Percentiles rank a stretch among this genome's conserved stretches.
Evolutionary conservation across 345 rosid species (phyloP).

Genomic region (Eucalyptus coolabah): DNA sequence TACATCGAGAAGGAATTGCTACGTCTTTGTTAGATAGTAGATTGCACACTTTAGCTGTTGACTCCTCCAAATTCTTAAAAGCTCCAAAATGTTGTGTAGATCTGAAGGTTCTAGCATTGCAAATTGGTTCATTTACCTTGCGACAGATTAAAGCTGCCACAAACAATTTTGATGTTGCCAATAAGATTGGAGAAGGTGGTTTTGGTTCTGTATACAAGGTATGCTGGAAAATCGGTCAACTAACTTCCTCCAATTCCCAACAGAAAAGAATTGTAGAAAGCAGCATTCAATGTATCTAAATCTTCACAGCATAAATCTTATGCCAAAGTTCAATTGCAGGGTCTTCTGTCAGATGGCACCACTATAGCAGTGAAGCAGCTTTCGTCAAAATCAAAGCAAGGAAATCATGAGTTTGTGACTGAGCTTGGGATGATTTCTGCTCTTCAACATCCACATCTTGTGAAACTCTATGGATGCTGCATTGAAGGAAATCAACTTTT

Average conservation of each 20-base stretch:
- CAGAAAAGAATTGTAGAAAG: background rate
- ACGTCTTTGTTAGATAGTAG: background rate
- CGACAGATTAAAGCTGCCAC: conserved; percentile 7
- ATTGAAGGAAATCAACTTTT: conserved; percentile 7
- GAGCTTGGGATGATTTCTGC: conserved; percentile 12
- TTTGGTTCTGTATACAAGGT: conserved; percentile 9
- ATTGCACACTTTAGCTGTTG: background rate
- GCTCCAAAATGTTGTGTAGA: background rate
- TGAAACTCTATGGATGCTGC: conserved; percentile 10
- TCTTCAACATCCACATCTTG: conserved; percentile 14
- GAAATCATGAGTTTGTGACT: conserved; percentile 10
- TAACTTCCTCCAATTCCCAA: background rate
- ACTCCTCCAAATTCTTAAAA: background rate
- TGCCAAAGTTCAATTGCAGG: background rate
- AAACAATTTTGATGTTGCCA: background rate
- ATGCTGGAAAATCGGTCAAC: background rate
- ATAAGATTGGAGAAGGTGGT: conserved; percentile 14
- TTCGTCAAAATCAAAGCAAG: conserved; percentile 64
- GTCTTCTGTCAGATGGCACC: conserved; percentile 1
- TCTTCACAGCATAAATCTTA: background rate
- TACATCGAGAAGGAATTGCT: background rate
- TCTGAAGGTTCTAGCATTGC: background rate
- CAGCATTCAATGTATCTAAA: background rate
- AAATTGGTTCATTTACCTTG: conserved; percentile 7
- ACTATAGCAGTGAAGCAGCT: conserved; percentile 40